Base-by-base conservation (phyloP, 768 basidiomycete species). In the Pisolithus marmoratus region DNA sequence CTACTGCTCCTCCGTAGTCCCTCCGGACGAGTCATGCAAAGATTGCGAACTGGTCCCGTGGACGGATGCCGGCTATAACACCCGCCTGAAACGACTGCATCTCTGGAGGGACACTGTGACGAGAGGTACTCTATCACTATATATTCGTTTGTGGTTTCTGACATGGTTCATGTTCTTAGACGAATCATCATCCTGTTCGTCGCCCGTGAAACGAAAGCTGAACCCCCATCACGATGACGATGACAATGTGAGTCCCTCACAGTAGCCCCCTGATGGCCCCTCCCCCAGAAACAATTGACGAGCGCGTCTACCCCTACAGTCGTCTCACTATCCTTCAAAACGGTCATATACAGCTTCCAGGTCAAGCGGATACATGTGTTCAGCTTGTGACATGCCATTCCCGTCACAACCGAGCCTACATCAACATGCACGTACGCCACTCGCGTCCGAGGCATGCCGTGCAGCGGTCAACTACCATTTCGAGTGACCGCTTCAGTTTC, bases 391-490 rank as follows among this genome's bases (percentile, higher is more conserved):
- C 60, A 72, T 80, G 20, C 77, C 72, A 54, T 89, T 90, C 63
- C 65, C 76, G 44, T 78, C 82, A 8, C 74, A 65, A n/a, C 75
- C 82, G 49, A 70, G 75, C 58, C 76, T 90, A 12, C 77, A 76
- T 48, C 78, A 77, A 55, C 87, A 90, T 60, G 86, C 82, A 20
- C 70, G 61, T 38, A 70, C 74, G n/a, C 60, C 75, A 11, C 65
- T 71, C 24, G 70, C 74, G 17, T 78, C 78, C 61, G 84, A 87
- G 60, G 87, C 87, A 7, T 90, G 87, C 61, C 78, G 76, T 52
- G 77, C 77, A 47, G 87, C 87, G 9, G 86, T 88, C 61, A 80
- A 83, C 56, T 90, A 90, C 66, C 79, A 80, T 23, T 80, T 89
- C 53, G 87, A 90, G 64, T 73, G 56, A 70, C 45, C 46, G 26